These are phyloP conservation scores for Rhizopogon parksii DNA, from an alignment of 1,284 basidiomycete genomes.

Conservation along the genomic window DNA sequence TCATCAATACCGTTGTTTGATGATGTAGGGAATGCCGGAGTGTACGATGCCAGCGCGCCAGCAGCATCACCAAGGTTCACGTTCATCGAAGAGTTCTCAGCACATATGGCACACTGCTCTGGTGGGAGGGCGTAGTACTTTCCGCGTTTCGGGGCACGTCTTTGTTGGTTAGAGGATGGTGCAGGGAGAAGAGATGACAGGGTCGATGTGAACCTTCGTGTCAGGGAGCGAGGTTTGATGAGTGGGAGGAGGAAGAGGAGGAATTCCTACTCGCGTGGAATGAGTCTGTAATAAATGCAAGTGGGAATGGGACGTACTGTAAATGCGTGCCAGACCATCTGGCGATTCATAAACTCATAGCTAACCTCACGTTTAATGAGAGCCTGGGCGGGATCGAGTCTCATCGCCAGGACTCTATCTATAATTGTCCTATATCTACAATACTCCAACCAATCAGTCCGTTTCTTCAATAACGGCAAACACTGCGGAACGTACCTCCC, in stretches of 20 bases:
- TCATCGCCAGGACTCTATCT: constrained; percentile 78
- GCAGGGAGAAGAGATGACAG: constrained; percentile 22
- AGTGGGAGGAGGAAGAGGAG: constrained; percentile 89
- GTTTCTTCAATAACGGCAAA: not conserved
- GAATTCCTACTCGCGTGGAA: constrained; percentile 68
- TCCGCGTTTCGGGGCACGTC: constrained; percentile 34
- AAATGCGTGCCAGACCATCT: constrained; percentile 99
- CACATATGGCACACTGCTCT: constrained; percentile 75
- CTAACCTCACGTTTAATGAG: constrained; percentile 81
- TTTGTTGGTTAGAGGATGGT: not conserved
- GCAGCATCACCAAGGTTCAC: constrained; percentile 48
- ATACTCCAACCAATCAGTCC: not conserved
- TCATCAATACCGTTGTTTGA: constrained; percentile 8
- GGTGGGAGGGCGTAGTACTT: constrained; percentile 58
- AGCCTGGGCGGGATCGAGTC: constrained; percentile 68
- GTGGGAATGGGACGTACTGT: constrained; percentile 54
- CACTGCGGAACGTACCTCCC: constrained; percentile 54
- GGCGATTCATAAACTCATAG: constrained; percentile 98
- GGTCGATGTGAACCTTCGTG: constrained; percentile 44
- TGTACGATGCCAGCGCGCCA: constrained; percentile 41
- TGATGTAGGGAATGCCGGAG: constrained; percentile 14
- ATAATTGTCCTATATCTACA: constrained; percentile 78
- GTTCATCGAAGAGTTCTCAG: constrained; percentile 61
- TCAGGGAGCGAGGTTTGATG: constrained; percentile 59
- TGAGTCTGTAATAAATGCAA: constrained; percentile 2